Conservation (phyloP, 306 rosid species). For the Rosa persica region DNA sequence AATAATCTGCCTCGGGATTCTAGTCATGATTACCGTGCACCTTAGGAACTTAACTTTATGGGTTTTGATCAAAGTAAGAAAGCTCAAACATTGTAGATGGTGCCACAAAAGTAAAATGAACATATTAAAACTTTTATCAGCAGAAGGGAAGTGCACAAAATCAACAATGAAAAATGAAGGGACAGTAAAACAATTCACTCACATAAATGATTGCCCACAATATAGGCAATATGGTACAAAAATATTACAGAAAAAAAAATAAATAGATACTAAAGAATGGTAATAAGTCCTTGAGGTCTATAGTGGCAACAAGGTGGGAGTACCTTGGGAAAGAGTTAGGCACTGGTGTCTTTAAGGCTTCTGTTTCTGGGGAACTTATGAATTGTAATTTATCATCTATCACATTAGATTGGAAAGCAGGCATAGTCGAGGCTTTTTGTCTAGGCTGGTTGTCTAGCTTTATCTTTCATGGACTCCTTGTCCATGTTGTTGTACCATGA, state of each 20-base stretch:
- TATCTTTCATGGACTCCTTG: neutral
- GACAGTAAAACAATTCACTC: neutral
- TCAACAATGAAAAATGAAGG: neutral
- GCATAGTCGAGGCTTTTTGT: neutral
- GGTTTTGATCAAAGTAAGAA: neutral
- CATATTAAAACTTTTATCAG: neutral
- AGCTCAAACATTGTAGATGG: neutral
- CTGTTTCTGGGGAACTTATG: neutral
- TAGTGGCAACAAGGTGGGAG: neutral
- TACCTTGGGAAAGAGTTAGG: too few species aligned
- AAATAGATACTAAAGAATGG: neutral
- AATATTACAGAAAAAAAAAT: neutral
- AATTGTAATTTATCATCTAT: neutral
- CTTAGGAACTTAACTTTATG: neutral
- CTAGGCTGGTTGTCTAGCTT: neutral
- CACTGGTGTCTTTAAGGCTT: neutral
- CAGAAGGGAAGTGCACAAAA: neutral
- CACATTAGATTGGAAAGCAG: neutral
- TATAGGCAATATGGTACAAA: neutral
- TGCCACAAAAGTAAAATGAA: neutral
- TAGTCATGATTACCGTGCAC: neutral
- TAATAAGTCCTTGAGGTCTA: neutral
- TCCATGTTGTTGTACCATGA: too few species aligned
- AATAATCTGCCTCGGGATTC: neutral
- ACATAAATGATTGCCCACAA: conserved; percentile 8